Evolutionary conservation across 768 basidiomycete genomes (phyloP).

Genomic region (Boletus sp.): DNA sequence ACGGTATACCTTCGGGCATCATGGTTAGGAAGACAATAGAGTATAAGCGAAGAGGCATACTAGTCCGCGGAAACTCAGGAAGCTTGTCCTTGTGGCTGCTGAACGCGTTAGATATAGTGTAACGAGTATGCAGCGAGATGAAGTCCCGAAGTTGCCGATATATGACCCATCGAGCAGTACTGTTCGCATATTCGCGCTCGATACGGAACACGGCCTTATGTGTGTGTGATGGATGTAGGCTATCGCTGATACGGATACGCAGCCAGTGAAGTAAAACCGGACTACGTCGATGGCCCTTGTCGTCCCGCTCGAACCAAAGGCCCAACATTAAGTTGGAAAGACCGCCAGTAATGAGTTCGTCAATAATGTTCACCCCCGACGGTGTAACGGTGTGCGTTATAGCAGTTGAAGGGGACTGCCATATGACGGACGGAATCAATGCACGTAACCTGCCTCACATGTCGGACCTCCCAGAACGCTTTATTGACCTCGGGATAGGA

Average conservation of each 20-base stretch:
- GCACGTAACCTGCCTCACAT: constrained; percentile 69
- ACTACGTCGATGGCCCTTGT: constrained; percentile 73
- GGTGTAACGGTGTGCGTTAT: constrained; percentile 48
- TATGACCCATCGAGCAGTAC: constrained; percentile 88
- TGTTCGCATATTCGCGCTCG: constrained; percentile 96
- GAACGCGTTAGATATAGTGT: constrained; percentile 80
- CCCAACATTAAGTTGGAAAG: constrained; percentile 76
- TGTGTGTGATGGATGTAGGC: constrained; percentile 74
- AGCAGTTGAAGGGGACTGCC: constrained; percentile 34
- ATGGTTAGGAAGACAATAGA: background rate
- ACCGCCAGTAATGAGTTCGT: constrained; percentile 79
- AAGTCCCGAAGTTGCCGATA: constrained; percentile 94
- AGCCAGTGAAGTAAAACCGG: constrained; percentile 77
- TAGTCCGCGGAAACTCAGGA: constrained; percentile 89
- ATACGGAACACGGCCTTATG: constrained; percentile 84
- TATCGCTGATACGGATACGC: constrained; percentile 83
- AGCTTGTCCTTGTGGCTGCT: constrained; percentile 70
- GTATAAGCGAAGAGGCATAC: constrained; percentile 36
- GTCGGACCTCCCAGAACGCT: constrained; percentile 28
- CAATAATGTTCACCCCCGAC: constrained; percentile 67
- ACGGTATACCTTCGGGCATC: constrained; percentile 65
- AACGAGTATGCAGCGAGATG: constrained; percentile 84
- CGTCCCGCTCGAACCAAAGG: constrained; percentile 86
- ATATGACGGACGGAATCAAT: constrained; percentile 55
- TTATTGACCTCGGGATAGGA: constrained; percentile 23